Conservation (phyloP, 2,329 filamentous ascomycete genomes). For the Phaeosphaeriaceae sp. region DNA sequence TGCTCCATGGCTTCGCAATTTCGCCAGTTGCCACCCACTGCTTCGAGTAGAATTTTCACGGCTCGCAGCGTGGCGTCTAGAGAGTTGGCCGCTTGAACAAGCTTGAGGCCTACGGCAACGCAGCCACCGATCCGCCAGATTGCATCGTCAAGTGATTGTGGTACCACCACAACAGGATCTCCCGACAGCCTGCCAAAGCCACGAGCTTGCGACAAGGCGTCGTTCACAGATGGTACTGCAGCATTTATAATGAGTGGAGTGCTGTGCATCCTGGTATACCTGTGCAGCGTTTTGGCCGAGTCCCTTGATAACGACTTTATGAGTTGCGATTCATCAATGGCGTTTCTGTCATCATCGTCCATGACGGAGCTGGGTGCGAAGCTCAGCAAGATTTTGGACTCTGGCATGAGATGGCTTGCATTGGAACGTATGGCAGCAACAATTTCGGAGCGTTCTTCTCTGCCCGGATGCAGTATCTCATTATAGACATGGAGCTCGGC, state of each 20-base stretch:
- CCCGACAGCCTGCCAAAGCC: conserved; percentile 85
- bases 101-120: conserved; percentile 80
- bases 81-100: conserved; percentile 78
- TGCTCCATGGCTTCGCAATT: conserved; percentile 99
- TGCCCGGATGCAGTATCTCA: conserved; percentile 86
- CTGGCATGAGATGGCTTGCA: conserved; percentile 80
- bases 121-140: conserved; percentile 94
- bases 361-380: conserved; percentile 82
- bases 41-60: conserved; percentile 83
- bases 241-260: conserved; percentile 87
- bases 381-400: conserved; percentile 81
- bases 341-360: conserved; percentile 78
- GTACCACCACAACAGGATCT: conserved; percentile 79
- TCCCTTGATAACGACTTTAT: conserved; percentile 77
- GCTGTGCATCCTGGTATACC: conserved; percentile 74
- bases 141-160: conserved; percentile 87
- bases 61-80: conserved; percentile 76
- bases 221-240: conserved; percentile 84
- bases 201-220: conserved; percentile 80
- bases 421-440: conserved; percentile 85
- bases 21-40: conserved; percentile 89
- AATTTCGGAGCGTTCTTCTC: conserved; percentile 91
- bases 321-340: conserved; percentile 74
- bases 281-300: conserved; percentile 71
- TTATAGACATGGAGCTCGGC: conserved; percentile 90